A percentile compares a stretch with the other conserved stretches of the same genome.
These are phyloP conservation scores for Amauroascus niger DNA, from an alignment of 2,329 filamentous ascomycete genomes.

Conservation along the genomic window DNA sequence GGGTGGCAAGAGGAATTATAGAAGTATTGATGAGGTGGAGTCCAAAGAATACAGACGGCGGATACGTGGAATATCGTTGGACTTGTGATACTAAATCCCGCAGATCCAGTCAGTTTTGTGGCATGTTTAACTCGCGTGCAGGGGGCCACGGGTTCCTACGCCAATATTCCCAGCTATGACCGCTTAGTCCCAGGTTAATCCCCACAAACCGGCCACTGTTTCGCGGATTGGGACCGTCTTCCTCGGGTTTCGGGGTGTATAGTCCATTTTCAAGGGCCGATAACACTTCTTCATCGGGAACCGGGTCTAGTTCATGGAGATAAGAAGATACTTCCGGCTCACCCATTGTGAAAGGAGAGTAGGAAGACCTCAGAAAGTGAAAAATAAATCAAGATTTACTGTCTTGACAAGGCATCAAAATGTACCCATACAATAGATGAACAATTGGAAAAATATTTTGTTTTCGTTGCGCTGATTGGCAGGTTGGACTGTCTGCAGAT, in stretches of 20 bases:
- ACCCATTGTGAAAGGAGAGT: conserved; percentile 5
- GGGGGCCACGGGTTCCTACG: conserved; percentile 42
- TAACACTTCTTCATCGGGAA: conserved; percentile 57
- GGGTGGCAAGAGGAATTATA: conserved; percentile 64
- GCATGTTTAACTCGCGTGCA: not conserved
- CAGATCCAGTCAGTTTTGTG: not conserved
- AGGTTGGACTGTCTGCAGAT: too few relatives aligned
- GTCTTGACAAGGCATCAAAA: too few relatives aligned
- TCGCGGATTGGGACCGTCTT: conserved; percentile 6
- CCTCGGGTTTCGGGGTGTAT: conserved; percentile 31
- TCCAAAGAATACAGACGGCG: conserved; percentile 64
- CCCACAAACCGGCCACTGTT: conserved; percentile 18
- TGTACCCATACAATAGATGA: too few relatives aligned
- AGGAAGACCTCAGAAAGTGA: not conserved
- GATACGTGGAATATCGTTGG: conserved; percentile 83
- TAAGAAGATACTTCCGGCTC: not conserved
- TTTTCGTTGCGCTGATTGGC: too few relatives aligned
- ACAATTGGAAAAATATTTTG: too few relatives aligned
- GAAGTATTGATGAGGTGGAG: conserved; percentile 76
- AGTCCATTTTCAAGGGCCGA: conserved; percentile 42
- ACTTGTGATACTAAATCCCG: conserved; percentile 54
- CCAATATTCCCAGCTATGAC: conserved; percentile 66
- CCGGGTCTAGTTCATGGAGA: conserved; percentile 70
- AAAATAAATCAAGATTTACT: too few relatives aligned
- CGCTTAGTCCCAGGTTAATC: conserved; percentile 47